Base-by-base conservation (phyloP, 495 filamentous ascomycete species). In the Amphirosellinia nigrospora region DNA sequence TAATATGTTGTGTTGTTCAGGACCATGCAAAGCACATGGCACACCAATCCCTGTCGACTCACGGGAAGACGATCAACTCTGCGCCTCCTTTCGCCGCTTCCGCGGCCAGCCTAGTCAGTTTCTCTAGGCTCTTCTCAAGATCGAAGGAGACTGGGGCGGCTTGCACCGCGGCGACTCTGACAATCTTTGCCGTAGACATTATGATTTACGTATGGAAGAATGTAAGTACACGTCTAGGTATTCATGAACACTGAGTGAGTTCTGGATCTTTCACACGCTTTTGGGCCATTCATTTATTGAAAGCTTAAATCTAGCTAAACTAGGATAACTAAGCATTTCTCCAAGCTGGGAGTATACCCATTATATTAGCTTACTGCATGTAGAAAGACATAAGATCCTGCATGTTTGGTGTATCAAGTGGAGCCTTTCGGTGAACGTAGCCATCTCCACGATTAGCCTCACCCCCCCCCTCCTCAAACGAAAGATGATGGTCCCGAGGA, bases 11-110 rank as follows among this genome's bases (percentile, higher is more conserved):
- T 58, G 19, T 58, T 36, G 55, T 19, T 58, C 32, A 58, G 26
- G 58, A 21, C 28, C 11, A 15, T 59, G 9, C 13, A 60, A 11
- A 16, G 58, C 21, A 60, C 2, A 26, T 21, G 26, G 5, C 11
- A 62, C 23, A 30, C 5, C 2, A 53, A 16, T 56, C 15, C 34
- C 39, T 41, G 4, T 41, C 16, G 16, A 65, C 63, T 68, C 64
- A 79, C 46, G 84, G 85, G 76, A 86, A 86, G 39, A 82, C 83
- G 39, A 87, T 72, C 52, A 87, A 75, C 34, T 85, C 76, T 28
- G 83, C 84, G n/a, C 75, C 75, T 48, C 75, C 75, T 53, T 61
- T 59, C 21, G 83, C 82, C 3, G 84, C 83, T 64, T 83, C 70
- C 36, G 78, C 75, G 46, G 82, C 81, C 34, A 86, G 70, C 8